These are phyloP conservation scores for Gymnopilus dilepis DNA, from an alignment of 768 basidiomycete genomes.

Conservation along the genomic window DNA sequence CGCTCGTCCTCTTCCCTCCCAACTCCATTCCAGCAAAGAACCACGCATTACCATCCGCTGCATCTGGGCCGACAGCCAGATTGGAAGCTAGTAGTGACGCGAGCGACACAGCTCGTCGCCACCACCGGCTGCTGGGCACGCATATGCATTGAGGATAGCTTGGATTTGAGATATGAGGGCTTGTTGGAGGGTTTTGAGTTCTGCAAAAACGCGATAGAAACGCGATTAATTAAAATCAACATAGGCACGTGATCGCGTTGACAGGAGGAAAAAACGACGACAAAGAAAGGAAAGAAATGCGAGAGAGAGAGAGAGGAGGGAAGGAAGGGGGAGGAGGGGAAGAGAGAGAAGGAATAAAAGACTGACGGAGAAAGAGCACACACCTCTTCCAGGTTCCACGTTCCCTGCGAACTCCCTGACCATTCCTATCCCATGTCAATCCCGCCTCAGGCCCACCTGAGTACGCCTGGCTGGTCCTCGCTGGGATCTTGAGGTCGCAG, in stretches of 20 bases:
- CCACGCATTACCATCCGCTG: no score
- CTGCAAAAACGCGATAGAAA: constrained; percentile 41
- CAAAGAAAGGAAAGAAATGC: no score
- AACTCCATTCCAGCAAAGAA: no score
- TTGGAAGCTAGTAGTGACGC: constrained; percentile 35
- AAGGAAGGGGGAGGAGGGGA: no score
- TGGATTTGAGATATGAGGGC: constrained; percentile 61
- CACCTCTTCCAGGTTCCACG: constrained; percentile 85
- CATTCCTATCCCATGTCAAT: constrained; percentile 81
- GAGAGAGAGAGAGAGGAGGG: no score
- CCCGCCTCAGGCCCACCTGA: constrained; percentile 77
- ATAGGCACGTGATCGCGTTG: not conserved
- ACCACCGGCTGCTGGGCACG: constrained; percentile 13
- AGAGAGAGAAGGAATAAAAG: constrained; percentile 22
- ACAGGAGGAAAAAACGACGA: no score
- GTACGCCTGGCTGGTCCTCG: constrained; percentile 77
- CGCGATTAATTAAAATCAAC: constrained; percentile 20
- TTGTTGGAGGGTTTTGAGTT: constrained; percentile 71
- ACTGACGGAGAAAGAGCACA: constrained; percentile 42
- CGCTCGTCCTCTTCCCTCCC: not conserved
- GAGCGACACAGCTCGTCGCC: not conserved
- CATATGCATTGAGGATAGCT: constrained; percentile 51
- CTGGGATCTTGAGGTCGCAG: constrained; percentile 77
- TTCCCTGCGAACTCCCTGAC: constrained; percentile 86
- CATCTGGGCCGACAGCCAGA: no score